These are phyloP conservation scores for Diaporthe sp. DNA, from an alignment of 2,329 filamentous ascomycete species.

Conservation along the genomic window DNA sequence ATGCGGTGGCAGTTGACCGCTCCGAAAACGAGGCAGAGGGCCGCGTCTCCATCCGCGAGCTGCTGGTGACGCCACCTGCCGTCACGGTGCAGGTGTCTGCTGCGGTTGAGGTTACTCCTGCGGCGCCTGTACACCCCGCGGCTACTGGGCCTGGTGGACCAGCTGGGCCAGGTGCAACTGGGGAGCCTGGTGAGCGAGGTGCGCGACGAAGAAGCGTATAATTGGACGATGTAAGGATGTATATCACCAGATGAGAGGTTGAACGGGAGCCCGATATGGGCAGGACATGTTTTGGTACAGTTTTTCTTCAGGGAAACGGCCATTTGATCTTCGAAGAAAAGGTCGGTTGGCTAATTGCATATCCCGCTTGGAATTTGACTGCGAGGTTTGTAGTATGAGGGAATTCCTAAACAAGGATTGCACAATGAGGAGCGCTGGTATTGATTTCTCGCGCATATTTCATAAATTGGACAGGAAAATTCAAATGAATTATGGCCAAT, in stretches of 20 bases:
- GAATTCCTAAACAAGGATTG: too few species aligned
- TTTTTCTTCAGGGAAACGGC: neutral
- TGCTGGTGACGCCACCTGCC: neutral
- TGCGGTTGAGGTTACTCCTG: neutral
- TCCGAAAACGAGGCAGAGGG: neutral
- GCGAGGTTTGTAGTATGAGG: too few species aligned
- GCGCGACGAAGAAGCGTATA: neutral
- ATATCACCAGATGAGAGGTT: neutral
- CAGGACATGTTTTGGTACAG: neutral
- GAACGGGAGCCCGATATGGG: neutral
- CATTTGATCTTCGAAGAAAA: neutral
- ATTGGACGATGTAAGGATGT: neutral
- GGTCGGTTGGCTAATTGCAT: neutral
- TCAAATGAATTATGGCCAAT: too few species aligned
- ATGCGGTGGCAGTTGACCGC: neutral
- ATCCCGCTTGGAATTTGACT: too few species aligned
- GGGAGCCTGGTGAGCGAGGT: neutral
- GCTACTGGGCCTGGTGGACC: neutral
- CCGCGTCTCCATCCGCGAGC: neutral
- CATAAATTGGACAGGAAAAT: too few species aligned
- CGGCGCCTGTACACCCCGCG: neutral
- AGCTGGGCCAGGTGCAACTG: neutral
- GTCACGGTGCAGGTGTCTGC: neutral
- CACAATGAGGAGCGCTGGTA: fast-evolving
- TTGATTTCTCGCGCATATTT: too few species aligned